phyloP scores from a whole-genome alignment of 2,329 filamentous ascomycete species.

The Pseudocercospora fuligena region DNA sequence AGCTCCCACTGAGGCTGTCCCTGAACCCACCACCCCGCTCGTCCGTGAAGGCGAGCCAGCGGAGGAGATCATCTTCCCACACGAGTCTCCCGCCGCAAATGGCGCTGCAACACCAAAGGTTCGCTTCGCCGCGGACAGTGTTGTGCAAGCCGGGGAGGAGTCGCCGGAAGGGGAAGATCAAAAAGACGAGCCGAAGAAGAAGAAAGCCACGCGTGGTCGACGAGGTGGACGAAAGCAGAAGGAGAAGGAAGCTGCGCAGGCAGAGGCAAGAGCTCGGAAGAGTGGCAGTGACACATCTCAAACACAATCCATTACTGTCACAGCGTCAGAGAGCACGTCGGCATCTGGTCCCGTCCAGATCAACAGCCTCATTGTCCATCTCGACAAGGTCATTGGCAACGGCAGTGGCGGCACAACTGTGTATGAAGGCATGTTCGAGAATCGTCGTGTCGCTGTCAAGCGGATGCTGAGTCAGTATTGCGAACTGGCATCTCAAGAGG shows the following conservation, averaged over 20 bases:
- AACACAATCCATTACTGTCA: conserved; percentile 49
- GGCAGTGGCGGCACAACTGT: conserved; percentile 98
- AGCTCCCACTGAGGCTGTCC: neutral
- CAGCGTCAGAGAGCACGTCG: conserved; percentile 47
- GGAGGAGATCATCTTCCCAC: conserved; percentile 42
- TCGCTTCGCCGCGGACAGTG: conserved; percentile 23
- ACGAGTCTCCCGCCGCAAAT: conserved; percentile 19
- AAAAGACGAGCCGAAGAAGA: conserved; percentile 45
- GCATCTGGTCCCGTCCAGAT: conserved; percentile 60
- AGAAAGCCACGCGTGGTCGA: conserved; percentile 56
- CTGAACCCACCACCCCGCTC: conserved; percentile 18
- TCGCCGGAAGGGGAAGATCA: conserved; percentile 35
- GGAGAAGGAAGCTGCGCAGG: conserved; percentile 45
- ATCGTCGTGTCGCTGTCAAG: conserved; percentile 92
- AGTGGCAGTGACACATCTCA: conserved; percentile 25
- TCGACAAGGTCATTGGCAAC: conserved; percentile 66
- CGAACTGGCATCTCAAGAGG: conserved; percentile 93
- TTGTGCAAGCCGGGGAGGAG: conserved; percentile 15
- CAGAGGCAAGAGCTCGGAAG: conserved; percentile 45
- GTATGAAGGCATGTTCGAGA: conserved; percentile 89
- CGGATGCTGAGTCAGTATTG: conserved; percentile 96
- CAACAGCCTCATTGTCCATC: conserved; percentile 64
- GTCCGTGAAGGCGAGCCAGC: conserved; percentile 42
- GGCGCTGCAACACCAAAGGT: conserved; percentile 22
- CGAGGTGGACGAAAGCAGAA: conserved; percentile 52